Conservation (phyloP, 2,329 filamentous ascomycete genomes). For the Verticillium alfalfae region DNA sequence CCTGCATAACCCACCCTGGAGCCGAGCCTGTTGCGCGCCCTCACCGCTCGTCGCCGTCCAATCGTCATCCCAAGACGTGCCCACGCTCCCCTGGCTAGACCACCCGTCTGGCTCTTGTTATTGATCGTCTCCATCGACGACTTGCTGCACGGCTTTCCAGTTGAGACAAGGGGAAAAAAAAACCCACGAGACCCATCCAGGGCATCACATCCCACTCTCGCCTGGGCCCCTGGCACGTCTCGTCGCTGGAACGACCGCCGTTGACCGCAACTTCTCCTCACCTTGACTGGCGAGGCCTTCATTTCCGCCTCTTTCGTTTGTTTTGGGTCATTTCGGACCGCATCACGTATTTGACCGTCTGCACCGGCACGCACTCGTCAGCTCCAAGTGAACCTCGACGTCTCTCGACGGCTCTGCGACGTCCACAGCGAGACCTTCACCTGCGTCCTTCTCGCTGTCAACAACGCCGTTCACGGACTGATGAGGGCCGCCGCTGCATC, state of each 20-base stretch:
- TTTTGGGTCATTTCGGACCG: background rate
- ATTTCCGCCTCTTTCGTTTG: background rate
- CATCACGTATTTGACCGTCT: background rate
- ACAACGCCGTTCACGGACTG: background rate
- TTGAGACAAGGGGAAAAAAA: background rate
- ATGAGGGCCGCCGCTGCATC: background rate
- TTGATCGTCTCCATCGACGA: background rate
- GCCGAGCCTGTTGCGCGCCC: background rate
- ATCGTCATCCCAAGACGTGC: background rate
- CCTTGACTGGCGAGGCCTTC: background rate
- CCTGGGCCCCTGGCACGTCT: background rate
- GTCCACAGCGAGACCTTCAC: background rate
- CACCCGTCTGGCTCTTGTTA: background rate
- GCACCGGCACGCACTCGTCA: background rate
- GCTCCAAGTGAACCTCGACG: background rate
- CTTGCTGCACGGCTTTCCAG: background rate
- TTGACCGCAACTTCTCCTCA: background rate
- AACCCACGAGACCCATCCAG: background rate
- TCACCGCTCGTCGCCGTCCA: background rate
- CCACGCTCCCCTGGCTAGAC: constrained; percentile 1
- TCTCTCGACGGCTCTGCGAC: background rate
- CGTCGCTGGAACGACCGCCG: background rate
- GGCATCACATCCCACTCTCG: background rate
- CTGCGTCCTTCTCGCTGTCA: background rate
- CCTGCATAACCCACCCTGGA: background rate